Conservation (phyloP, 176 grass and related monocot species). For the Phragmites australis region DNA sequence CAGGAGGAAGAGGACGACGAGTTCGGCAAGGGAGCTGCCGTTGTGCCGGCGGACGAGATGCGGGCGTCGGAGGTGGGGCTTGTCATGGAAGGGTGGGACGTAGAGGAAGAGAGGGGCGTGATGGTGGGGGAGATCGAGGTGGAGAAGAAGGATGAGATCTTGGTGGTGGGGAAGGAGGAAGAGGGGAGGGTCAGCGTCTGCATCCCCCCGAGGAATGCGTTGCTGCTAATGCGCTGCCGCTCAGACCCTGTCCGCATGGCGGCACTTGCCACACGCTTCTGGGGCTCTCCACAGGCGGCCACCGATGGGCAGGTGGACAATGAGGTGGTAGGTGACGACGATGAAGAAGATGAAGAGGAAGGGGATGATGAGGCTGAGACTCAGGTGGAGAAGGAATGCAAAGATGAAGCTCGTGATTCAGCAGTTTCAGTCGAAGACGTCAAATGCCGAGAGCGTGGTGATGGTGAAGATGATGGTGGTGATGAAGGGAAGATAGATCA, state of each 20-base stretch:
- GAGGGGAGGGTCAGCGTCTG: conserved; percentile 84
- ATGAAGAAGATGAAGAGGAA: conserved; percentile 33
- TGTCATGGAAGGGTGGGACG: conserved; percentile 56
- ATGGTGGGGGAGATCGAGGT: conserved; percentile 60
- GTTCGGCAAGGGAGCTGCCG: conserved; percentile 42
- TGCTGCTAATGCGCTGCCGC: conserved; percentile 92
- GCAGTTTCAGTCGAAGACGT: conserved; percentile 22
- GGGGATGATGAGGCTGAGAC: conserved; percentile 6
- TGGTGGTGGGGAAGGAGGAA: conserved; percentile 65
- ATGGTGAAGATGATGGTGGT: conserved; percentile 23
- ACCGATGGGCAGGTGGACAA: conserved; percentile 45
- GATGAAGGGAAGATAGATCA: conserved; percentile 34
- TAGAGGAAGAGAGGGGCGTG: conserved; percentile 46
- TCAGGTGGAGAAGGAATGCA: conserved; percentile 12
- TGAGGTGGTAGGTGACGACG: conserved; percentile 13
- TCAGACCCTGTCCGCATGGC: conserved; percentile 96
- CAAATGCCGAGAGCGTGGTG: conserved; percentile 5
- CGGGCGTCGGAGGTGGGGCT: conserved; percentile 42
- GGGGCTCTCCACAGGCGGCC: conserved; percentile 73
- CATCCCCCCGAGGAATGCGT: conserved; percentile 85
- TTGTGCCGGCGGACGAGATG: conserved; percentile 53
- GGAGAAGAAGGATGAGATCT: conserved; percentile 76
- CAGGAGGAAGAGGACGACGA: conserved; percentile 43
- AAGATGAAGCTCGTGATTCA: conserved; percentile 31
- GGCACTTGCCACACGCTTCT: conserved; percentile 63